Evolutionary conservation across 2,329 filamentous ascomycete genomes (phyloP), one percentile per base, ranked within the genome.

Genomic region (Alternaria burnsii): DNA sequence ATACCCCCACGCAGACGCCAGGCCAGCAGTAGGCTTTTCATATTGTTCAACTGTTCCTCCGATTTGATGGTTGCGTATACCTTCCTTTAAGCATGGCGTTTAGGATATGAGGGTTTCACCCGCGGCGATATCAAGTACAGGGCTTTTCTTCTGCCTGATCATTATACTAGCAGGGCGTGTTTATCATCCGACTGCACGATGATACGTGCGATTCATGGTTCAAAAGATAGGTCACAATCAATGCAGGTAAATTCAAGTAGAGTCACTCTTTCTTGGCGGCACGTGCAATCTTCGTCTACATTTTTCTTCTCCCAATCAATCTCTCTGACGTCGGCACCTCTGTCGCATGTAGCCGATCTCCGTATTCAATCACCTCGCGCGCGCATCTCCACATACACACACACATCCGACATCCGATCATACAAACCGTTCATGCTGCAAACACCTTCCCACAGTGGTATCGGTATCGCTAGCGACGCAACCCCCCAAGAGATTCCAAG

Each of bases 1-100:
- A 72, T 36, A 76, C 70, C 7, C 68, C 69, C 3, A 70, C 65
- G 12, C 66, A 70, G 36, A 65, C 68, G 28, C 63, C 66, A 22
- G 63, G 54, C 34, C 61, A 59, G 60, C 53, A 67, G 42, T 69
- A 64, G 55, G 24, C 24, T 18, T 54, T 59, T 22, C 20, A 18
- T 24, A 48, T 44, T 20, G 42, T 55, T 34, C 48, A 14, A 59
- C 43, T 41, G 52, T 59, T 52, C 55, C 5, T 10, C 32, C 44
- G 36, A 34, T 16, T 57, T 52, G 44, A 28, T 34, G 24, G 41
- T 54, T 43, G 53, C 52, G 40, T 42, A 55, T 43, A 52, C 36
- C 44, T n/a, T 52, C n/a, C 44, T 52, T 57, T 59, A 44, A 67
- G 66, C 66, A 66, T 47, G 68, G 68, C 66, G 69, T 68, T 68